phyloP scores from a whole-genome alignment of 768 basidiomycete genomes.

The Collybia sordida region DNA sequence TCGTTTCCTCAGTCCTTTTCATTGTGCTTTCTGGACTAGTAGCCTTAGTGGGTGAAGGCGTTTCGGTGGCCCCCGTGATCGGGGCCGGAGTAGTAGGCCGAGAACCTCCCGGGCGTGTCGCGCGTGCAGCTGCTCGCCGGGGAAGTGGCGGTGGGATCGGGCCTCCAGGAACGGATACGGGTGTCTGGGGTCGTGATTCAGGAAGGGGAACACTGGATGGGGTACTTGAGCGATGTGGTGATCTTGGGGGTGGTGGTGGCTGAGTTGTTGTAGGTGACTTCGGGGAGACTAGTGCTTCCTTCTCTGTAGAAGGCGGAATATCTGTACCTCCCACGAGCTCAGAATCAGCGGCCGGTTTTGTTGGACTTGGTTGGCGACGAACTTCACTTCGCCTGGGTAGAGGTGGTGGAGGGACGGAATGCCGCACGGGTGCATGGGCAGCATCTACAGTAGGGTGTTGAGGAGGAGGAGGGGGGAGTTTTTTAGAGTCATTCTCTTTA shows the following conservation, averaged over 20 bases:
- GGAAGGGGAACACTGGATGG: slow-evolving; percentile 40
- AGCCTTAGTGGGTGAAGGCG: slow-evolving; percentile 1
- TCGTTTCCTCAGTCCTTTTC: not conserved
- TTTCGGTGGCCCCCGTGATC: not conserved
- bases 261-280: slow-evolving; percentile 5
- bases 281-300: slow-evolving; percentile 3
- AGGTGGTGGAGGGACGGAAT: slow-evolving; percentile 38
- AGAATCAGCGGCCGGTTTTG: slow-evolving; percentile 10
- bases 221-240: slow-evolving; percentile 20
- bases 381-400: slow-evolving; percentile 49
- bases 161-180: slow-evolving; percentile 21
- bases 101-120: slow-evolving; percentile 27
- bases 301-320: not conserved
- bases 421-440: slow-evolving; percentile 20
- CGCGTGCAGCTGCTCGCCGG: slow-evolving; percentile 60
- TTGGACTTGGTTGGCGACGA: slow-evolving; percentile 20
- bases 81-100: slow-evolving; percentile 24
- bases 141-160: slow-evolving; percentile 59
- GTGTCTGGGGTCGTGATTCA: slow-evolving; percentile 43
- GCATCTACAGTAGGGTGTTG: slow-evolving; percentile 22
- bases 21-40: not conserved
- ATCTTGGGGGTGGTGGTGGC: slow-evolving; percentile 7
- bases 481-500: slow-evolving; percentile 14
- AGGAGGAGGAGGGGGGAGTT: slow-evolving; percentile 31
- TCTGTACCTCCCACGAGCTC: no score